phyloP scores from a whole-genome alignment of 225 moss, liverwort and hornwort genomes.

The Takakia lepidozioides region DNA sequence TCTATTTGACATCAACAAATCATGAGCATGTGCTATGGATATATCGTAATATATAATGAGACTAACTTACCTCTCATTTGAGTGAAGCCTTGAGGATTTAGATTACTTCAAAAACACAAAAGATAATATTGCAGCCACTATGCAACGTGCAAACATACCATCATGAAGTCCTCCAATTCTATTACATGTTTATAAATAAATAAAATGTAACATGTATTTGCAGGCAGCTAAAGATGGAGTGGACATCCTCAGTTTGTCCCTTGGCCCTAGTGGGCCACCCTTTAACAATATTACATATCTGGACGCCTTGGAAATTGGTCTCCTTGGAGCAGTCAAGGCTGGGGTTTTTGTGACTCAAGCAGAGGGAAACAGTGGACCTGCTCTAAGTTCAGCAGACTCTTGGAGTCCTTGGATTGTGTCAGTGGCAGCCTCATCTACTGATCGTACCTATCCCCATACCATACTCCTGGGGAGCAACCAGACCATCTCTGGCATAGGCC shows the following conservation, averaged over 20 bases:
- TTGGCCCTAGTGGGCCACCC: constrained; percentile 19
- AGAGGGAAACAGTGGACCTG: constrained; percentile 43
- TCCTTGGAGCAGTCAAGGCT: constrained; percentile 27
- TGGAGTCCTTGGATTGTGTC: constrained; percentile 50
- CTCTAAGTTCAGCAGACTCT: constrained; percentile 22
- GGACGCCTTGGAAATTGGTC: constrained; percentile 32
- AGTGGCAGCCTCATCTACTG: constrained; percentile 45
- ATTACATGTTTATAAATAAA: no score
- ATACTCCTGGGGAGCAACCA: constrained; percentile 20
- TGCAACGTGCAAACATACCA: no score
- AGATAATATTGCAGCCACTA: no score
- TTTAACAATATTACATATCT: constrained; percentile 26
- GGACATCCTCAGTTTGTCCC: constrained; percentile 40
- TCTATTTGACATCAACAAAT: no score
- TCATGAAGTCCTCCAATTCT: no score
- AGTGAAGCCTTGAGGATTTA: no score
- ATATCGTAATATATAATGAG: no score
- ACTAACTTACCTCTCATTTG: no score
- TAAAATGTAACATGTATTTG: no score
- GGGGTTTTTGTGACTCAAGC: constrained; percentile 42
- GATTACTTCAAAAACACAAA: no score
- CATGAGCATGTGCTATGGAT: no score
- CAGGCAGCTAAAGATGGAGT: constrained; percentile 44
- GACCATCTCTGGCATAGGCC: constrained; percentile 25
- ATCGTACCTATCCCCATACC: constrained; percentile 32